Evolutionary conservation across 495 filamentous ascomycete species (phyloP), one percentile per base, ranked within the genome.

Genomic region (Penicillium ucsense): DNA sequence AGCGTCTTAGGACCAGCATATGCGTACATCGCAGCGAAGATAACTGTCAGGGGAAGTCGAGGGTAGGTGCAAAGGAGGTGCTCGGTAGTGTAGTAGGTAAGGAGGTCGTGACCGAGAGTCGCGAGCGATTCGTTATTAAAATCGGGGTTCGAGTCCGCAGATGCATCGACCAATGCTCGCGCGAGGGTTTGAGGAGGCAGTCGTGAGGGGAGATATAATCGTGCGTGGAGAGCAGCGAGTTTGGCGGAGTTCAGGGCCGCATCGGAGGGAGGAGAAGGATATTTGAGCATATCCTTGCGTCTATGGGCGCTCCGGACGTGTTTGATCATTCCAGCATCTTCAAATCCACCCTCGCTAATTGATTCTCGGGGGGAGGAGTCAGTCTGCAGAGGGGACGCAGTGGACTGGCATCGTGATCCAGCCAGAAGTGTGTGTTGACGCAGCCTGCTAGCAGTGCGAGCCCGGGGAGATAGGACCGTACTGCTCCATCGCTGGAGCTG

Each of bases 141-240:
- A 49, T 67, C 66, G 5, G 78, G 68, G 65, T 89, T 74, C 0
- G 74, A 59, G 62, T 97, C 89, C 12, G 91, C 89, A 11, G 89
- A 85, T 31, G 76, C 68, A 67, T 96, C 85, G 57, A 97, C 80
- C 42, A 98, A 79, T 41, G 86, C 79, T 35, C 92, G 82, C 46
- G 88, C 89, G 44, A 98, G 82, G 2, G 85, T 88, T 63, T 94
- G 76, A 32, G 94, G 68, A 6, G 92, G 94, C 53, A 96, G 75
- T 64, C 82, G 83, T 33, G 78, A 73, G 31, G 90, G 82, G 49
- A 98, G 82, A 44, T 80, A 80, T 41, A 98, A 83, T 59, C 92
- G 89, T 59, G 89, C 85, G 67, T 95, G 90, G 32, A 98, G 82
- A 47, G 92, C 89, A 52, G 90, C 81, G 59, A 98, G 86, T 72